A percentile compares a stretch with the other conserved stretches of the same genome.
phyloP scores from a whole-genome alignment of 2,329 filamentous ascomycete species.

The Aureobasidium zeae region DNA sequence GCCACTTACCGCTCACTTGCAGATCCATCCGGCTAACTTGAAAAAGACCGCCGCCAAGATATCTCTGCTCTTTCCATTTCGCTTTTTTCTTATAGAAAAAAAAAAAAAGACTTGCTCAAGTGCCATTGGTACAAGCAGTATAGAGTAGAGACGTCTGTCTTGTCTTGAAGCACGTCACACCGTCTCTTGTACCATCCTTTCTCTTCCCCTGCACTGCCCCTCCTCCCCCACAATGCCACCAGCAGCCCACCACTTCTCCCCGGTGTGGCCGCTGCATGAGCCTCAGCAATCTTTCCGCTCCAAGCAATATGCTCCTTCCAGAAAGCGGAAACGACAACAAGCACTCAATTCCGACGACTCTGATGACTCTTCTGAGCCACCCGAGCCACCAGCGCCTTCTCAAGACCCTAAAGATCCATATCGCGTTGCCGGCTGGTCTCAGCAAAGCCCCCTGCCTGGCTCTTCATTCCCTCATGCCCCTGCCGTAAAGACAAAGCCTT shows the following conservation, averaged over 20 bases:
- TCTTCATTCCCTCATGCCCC: conserved; percentile 39
- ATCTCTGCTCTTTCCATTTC: background rate
- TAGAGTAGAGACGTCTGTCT: too few relatives aligned
- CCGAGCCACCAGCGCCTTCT: background rate
- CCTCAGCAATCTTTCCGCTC: conserved; percentile 12
- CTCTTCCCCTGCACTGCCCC: background rate
- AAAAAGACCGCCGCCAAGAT: conserved; percentile 7
- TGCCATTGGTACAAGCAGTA: too few relatives aligned
- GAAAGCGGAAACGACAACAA: conserved; percentile 19
- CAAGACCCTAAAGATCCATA: conserved; percentile 28
- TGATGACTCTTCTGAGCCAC: conserved; percentile 17
- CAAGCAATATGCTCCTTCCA: conserved; percentile 17
- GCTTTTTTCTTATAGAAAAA: too few relatives aligned
- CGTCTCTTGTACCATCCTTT: background rate
- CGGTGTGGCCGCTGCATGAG: conserved; percentile 14
- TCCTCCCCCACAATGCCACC: conserved; percentile 12
- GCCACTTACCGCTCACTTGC: conserved; percentile 3
- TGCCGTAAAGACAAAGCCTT: conserved; percentile 19
- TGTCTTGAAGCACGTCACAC: background rate
- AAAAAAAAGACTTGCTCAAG: too few relatives aligned
- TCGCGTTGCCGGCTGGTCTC: conserved; percentile 34
- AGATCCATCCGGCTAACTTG: background rate
- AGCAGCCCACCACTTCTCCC: conserved; percentile 14
- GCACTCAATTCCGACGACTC: conserved; percentile 22
- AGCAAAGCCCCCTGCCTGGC: conserved; percentile 32